These are phyloP conservation scores for Endoconidiophora polonica DNA, from an alignment of 2,329 filamentous ascomycete genomes.

Conservation along the genomic window DNA sequence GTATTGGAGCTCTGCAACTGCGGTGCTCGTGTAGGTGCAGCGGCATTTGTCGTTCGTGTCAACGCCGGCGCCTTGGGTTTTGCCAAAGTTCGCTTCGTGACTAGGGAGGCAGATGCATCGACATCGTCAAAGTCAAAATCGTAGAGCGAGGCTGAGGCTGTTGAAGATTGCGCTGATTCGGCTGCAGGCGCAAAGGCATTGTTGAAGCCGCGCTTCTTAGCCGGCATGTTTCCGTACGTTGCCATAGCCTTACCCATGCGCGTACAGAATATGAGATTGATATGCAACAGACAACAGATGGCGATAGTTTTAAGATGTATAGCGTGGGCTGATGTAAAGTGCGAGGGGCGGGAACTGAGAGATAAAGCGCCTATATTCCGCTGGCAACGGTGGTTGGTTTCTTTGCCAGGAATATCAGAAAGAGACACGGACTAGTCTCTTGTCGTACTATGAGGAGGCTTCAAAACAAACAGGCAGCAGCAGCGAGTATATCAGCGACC, in stretches of 20 bases:
- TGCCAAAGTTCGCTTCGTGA: slow-evolving; percentile 1
- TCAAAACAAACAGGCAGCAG: no score
- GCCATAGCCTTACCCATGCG: slow-evolving; percentile 3
- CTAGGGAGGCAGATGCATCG: slow-evolving; percentile 5
- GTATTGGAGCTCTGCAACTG: slow-evolving; percentile 12
- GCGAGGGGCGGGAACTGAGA: no score
- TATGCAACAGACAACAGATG: not conserved
- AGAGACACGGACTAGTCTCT: no score
- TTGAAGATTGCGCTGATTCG: slow-evolving; percentile 7
- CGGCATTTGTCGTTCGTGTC: not conserved
- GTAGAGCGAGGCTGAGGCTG: slow-evolving; percentile 10
- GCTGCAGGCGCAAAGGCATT: slow-evolving; percentile 10
- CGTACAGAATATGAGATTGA: not conserved
- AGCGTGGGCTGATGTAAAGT: no score
- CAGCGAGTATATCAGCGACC: no score
- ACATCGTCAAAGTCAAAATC: slow-evolving; percentile 12
- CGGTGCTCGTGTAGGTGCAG: not conserved
- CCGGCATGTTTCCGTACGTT: slow-evolving; percentile 13
- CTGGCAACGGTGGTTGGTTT: no score
- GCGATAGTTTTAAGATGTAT: no score
- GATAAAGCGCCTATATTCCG: no score
- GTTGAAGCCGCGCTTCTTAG: slow-evolving; percentile 13
- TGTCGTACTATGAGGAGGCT: no score
- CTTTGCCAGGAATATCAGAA: no score
- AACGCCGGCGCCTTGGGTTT: slow-evolving; percentile 7